Base-by-base conservation (phyloP, 768 basidiomycete genomes). In the Hortiboletus campestris region DNA sequence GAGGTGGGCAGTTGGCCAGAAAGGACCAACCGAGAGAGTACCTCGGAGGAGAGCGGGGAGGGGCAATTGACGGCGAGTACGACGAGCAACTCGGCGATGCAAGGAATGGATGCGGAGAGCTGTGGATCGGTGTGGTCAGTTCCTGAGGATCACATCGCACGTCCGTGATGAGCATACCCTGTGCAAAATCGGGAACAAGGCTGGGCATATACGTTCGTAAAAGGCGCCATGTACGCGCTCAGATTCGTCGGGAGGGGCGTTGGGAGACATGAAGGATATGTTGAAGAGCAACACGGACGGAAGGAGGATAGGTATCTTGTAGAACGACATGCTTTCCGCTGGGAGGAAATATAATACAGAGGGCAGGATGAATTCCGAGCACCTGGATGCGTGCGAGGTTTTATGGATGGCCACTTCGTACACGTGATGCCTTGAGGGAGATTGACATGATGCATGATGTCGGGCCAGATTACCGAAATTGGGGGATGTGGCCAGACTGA, bases 251-350 rank as follows among this genome's bases (percentile, higher is more conserved):
- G 68, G 67, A 39, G 65, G 49, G 2, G 60, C 11, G 36, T 31
- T 63, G 1, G 68, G 68, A 9, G 68, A 50, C 28, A 43, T 65
- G 31, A 64, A 71, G 9, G 68, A 56, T 38, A 53, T 25, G 32
- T 71, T 71, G 56, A 69, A 69, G 39, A 71, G 57, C 63, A 63
- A 58, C 11, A 67, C 20, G n/a, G 67, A 67, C 3, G 64, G 53
- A 16, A 67, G 38, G 39, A 69, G 69, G 16, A 71, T 57, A 16
- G 57, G 31, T 17, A 53, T 19, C 43, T 69, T 69, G 45, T 54
- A 36, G 25, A 64, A 35, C 2, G 56, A 51, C 67, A 71, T 71
- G 45, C 25, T 43, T 29, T 8, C n/a, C 14, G 38, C 14, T 0
- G 20, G 28, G 20, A 29, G 40, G 55, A 40, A 1, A 25, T 52